Evolutionary conservation across 2,329 filamentous ascomycete species (phyloP).

Genomic region (Aciculosporium take): DNA sequence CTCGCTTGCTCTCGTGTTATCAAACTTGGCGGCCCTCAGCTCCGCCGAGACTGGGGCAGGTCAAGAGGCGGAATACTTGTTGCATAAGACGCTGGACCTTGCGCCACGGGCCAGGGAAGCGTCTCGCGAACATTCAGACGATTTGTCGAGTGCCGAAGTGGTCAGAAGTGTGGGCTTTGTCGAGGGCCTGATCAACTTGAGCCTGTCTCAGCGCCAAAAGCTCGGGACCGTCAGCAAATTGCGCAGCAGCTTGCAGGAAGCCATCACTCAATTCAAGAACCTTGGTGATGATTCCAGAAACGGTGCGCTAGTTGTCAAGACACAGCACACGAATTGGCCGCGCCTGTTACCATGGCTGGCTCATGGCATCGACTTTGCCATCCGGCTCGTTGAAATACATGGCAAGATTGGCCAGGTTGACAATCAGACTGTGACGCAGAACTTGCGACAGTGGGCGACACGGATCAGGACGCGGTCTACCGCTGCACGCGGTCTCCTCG

Average conservation of each 20-base stretch:
- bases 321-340: constrained; percentile 12
- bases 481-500: constrained; percentile 27
- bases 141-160: constrained; percentile 70
- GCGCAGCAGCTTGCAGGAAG: constrained; percentile 24
- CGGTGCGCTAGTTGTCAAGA: constrained; percentile 10
- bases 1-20: constrained; percentile 55
- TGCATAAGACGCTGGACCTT: constrained; percentile 66
- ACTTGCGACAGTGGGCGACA: constrained; percentile 35
- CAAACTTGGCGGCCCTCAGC: constrained; percentile 33
- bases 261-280: constrained; percentile 22
- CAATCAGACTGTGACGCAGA: constrained; percentile 28
- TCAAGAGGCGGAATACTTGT: constrained; percentile 48
- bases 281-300: constrained; percentile 18
- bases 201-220: constrained; percentile 43
- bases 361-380: constrained; percentile 49
- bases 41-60: constrained; percentile 13
- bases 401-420: constrained; percentile 44
- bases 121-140: constrained; percentile 63
- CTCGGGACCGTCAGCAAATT: constrained; percentile 27
- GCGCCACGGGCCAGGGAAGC: constrained; percentile 53
- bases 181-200: constrained; percentile 67
- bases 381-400: constrained; percentile 51
- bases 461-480: constrained; percentile 30
- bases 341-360: constrained; percentile 44
- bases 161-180: constrained; percentile 66